Percentiles rank a stretch among this genome's conserved stretches.
Evolutionary conservation across 768 basidiomycete genomes (phyloP).

Genomic region (Termitomyces sp.): DNA sequence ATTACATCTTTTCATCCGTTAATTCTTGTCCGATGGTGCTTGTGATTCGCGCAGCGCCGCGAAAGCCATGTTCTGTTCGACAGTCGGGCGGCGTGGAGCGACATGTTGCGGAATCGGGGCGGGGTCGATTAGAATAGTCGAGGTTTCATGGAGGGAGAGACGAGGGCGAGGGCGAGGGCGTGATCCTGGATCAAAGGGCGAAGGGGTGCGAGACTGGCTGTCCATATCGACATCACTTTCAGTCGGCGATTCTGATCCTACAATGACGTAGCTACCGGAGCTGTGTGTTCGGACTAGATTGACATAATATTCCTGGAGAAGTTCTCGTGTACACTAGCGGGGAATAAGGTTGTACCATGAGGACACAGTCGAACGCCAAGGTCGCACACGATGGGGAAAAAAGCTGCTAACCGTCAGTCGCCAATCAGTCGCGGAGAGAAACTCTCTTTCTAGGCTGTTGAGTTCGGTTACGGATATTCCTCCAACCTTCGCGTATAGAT

Average conservation of each 20-base stretch:
- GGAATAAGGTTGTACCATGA: constrained; percentile 23
- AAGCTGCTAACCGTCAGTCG: constrained; percentile 74
- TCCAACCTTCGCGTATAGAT: constrained; percentile 92
- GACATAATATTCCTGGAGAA: constrained; percentile 90
- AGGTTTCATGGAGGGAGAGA: constrained; percentile 23
- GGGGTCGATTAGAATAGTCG: constrained; percentile 37
- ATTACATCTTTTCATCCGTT: neutral
- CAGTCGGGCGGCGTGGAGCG: constrained; percentile 52
- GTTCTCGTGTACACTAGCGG: constrained; percentile 79
- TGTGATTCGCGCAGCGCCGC: constrained; percentile 56
- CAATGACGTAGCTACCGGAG: constrained; percentile 48
- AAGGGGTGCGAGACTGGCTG: constrained; percentile 46
- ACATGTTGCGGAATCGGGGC: constrained; percentile 29
- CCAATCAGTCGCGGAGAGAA: constrained; percentile 91
- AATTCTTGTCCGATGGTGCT: constrained; percentile 12
- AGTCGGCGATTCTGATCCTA: constrained; percentile 33
- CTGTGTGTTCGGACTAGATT: constrained; percentile 88
- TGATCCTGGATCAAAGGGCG: constrained; percentile 29
- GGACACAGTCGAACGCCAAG: constrained; percentile 16
- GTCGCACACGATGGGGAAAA: constrained; percentile 5
- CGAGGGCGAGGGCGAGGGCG: constrained; percentile 16
- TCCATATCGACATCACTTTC: constrained; percentile 59
- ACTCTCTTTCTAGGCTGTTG: constrained; percentile 92
- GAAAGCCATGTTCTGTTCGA: constrained; percentile 85
- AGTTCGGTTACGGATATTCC: constrained; percentile 89